Conservation (phyloP, 257 asterid genomes). For the Sherardia arvensis region DNA sequence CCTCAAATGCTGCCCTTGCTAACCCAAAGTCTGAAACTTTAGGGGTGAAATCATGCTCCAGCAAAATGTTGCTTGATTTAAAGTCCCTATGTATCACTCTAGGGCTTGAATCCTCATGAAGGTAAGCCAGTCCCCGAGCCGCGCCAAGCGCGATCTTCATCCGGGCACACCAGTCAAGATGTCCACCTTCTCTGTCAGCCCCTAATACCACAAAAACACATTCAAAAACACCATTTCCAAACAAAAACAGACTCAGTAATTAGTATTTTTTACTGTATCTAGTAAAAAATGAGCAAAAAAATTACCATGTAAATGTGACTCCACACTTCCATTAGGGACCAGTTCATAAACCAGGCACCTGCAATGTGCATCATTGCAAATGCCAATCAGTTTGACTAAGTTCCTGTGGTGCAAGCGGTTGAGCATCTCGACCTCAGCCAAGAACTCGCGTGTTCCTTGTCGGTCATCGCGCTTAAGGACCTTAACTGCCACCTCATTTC, state of each 20-base stretch:
- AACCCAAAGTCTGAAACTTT: constrained; percentile 94
- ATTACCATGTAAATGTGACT: constrained; percentile 80
- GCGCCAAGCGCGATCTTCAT: constrained; percentile 90
- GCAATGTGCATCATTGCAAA: constrained; percentile 59
- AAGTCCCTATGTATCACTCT: constrained; percentile 94
- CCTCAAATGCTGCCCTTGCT: constrained; percentile 82
- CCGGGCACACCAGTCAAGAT: constrained; percentile 77
- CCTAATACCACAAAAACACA: constrained; percentile 30
- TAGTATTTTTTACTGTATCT: no score
- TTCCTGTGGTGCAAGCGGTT: constrained; percentile 80
- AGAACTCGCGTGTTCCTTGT: constrained; percentile 77
- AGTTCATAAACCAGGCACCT: constrained; percentile 76
- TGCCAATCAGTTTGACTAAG: constrained; percentile 74
- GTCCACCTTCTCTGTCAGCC: constrained; percentile 46
- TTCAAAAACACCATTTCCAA: constrained; percentile 2
- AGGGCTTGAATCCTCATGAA: constrained; percentile 96
- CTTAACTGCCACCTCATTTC: constrained; percentile 70
- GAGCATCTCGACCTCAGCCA: constrained; percentile 97
- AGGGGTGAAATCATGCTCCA: constrained; percentile 78
- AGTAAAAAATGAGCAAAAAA: no score
- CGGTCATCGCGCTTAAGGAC: constrained; percentile 74
- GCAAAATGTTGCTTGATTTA: constrained; percentile 83
- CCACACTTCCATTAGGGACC: constrained; percentile 89
- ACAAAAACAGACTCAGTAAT: not conserved
- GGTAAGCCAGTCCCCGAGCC: constrained; percentile 83